Conservation (phyloP, 768 basidiomycete genomes). For the Psilocybe subaeruginosa region DNA sequence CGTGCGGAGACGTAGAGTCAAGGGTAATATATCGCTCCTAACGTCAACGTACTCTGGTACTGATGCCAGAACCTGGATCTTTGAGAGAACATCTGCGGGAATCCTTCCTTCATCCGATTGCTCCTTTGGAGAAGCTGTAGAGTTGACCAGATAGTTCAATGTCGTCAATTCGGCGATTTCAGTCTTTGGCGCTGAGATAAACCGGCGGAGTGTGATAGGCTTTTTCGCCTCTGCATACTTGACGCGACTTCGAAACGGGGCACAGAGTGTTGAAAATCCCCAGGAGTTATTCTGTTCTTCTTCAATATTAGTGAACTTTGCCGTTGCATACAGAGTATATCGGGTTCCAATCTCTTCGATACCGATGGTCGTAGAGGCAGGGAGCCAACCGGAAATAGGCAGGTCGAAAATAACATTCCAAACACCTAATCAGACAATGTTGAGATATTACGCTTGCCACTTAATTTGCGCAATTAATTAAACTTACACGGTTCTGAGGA, state of each 20-base stretch:
- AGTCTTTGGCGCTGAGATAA: conserved; percentile 44
- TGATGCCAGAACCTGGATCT: conserved; percentile 66
- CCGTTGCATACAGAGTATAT: conserved; percentile 71
- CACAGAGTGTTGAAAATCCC: conserved; percentile 57
- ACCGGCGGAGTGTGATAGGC: conserved; percentile 56
- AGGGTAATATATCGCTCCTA: conserved; percentile 48
- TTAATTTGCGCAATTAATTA: conserved; percentile 11
- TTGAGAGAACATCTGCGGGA: conserved; percentile 56
- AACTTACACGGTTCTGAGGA: conserved; percentile 50
- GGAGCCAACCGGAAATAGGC: conserved; percentile 90
- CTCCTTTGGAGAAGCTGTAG: conserved; percentile 26
- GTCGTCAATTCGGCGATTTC: conserved; percentile 35
- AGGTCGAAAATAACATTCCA: conserved; percentile 86
- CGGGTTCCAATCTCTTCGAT: conserved; percentile 56
- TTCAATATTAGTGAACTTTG: conserved; percentile 54
- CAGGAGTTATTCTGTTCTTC: conserved; percentile 40
- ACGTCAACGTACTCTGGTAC: conserved; percentile 59
- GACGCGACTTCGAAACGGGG: conserved; percentile 52
- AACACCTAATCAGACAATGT: conserved; percentile 31
- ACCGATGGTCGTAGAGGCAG: conserved; percentile 57
- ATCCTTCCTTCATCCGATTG: conserved; percentile 34
- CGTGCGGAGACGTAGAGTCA: conserved; percentile 64
- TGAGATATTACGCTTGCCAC: conserved; percentile 1
- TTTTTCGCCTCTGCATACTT: conserved; percentile 43
- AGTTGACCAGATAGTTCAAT: conserved; percentile 47